Conservation (phyloP, 2,329 filamentous ascomycete genomes). For the Aspergillus proliferans region DNA sequence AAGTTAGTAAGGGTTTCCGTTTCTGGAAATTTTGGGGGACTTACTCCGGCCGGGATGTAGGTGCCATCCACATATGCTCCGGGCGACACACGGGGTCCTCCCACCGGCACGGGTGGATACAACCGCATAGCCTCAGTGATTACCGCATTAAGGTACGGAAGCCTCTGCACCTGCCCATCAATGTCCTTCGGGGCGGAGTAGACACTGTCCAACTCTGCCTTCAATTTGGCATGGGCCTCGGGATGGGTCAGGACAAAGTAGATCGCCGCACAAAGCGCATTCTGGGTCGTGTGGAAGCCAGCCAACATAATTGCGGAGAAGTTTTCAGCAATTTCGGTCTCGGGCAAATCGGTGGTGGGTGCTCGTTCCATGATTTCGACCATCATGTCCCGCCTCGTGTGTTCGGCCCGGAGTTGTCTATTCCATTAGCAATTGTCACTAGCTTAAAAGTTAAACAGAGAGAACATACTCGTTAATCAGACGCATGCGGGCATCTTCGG, state of each 20-base stretch:
- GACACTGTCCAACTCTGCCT: constrained; percentile 10
- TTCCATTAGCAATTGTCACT: neutral
- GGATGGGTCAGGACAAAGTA: constrained; percentile 22
- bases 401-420: constrained; percentile 15
- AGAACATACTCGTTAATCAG: constrained; percentile 17
- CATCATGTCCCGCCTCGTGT: constrained; percentile 21
- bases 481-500: constrained; percentile 19
- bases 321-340: constrained; percentile 20
- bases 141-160: constrained; percentile 25
- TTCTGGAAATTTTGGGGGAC: constrained; percentile 1
- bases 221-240: constrained; percentile 12
- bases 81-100: constrained; percentile 22
- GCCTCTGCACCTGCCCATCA: constrained; percentile 10
- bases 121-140: constrained; percentile 26
- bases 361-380: constrained; percentile 21
- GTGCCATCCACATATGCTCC: constrained; percentile 16
- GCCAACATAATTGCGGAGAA: constrained; percentile 24
- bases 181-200: constrained; percentile 15
- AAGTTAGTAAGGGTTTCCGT: neutral
- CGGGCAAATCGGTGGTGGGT: constrained; percentile 9
- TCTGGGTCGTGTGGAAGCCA: constrained; percentile 21
- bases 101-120: constrained; percentile 25
- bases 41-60: constrained; percentile 19
- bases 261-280: constrained; percentile 20
- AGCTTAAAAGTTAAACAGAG: neutral